phyloP scores from a whole-genome alignment of 352 stramenopile species.

The Pythium rhizo-oryzae region DNA sequence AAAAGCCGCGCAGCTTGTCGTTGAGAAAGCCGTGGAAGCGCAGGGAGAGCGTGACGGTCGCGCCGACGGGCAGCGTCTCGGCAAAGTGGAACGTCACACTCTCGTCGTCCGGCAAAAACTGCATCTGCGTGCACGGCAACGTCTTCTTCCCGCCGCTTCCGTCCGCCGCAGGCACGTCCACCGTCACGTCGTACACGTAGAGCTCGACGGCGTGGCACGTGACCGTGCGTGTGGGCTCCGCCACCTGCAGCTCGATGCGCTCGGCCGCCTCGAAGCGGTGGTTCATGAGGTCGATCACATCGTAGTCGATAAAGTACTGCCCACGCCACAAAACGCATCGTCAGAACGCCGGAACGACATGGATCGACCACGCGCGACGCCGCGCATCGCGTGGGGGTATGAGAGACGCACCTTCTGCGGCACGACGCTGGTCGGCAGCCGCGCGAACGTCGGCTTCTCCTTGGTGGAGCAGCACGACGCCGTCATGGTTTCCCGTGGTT shows the following conservation, averaged over 20 bases:
- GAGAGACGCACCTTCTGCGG: constrained; percentile 54
- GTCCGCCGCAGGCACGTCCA: constrained; percentile 47
- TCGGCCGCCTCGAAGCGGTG: constrained; percentile 75
- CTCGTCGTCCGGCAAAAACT: constrained; percentile 49
- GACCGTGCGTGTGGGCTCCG: constrained; percentile 73
- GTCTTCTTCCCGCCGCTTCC: no score
- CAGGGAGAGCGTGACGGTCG: constrained; percentile 42
- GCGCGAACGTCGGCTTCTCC: constrained; percentile 48
- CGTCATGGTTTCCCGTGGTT: constrained; percentile 10
- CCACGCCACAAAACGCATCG: background rate
- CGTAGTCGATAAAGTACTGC: constrained; percentile 85
- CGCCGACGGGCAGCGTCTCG: constrained; percentile 41
- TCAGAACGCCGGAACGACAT: background rate
- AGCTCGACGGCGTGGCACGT: constrained; percentile 96
- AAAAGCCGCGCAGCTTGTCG: constrained; percentile 97
- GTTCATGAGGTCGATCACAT: constrained; percentile 68
- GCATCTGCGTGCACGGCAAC: constrained; percentile 49
- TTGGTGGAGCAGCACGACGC: constrained; percentile 11
- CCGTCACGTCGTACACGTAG: constrained; percentile 70
- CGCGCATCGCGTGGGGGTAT: background rate
- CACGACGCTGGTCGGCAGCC: constrained; percentile 57
- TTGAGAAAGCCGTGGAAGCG: constrained; percentile 75
- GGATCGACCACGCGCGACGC: background rate
- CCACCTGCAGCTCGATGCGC: constrained; percentile 62
- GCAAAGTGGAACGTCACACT: constrained; percentile 58